Base-by-base conservation (phyloP, 2,329 filamentous ascomycete genomes). In the Diplodia mutila region DNA sequence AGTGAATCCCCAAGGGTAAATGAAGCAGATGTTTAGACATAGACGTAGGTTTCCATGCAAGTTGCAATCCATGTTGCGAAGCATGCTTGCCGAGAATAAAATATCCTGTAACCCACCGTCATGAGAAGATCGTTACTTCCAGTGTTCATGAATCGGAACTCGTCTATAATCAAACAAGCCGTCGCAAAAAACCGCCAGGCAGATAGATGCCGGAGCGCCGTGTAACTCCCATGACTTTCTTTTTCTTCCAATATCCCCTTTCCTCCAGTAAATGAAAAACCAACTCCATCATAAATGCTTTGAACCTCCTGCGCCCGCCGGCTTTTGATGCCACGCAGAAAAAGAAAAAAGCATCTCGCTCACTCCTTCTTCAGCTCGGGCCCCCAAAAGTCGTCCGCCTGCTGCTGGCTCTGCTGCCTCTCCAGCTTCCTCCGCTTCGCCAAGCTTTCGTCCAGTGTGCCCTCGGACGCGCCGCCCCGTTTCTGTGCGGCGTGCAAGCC, bases 401-500 rank as follows among this genome's bases (percentile, higher is more conserved):
- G 79, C 70, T 82, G 85, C 65, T 79, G 70, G 61, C 74, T 79
- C 69, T 76, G 76, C 72, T 84, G 81, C 29, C 81, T 73, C 37
- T 78, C 80, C 70, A 80, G 39, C 71, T 81, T 84, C 71, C 80
- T 75, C 74, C 77, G 78, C 77, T 82, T 82, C 29, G 78, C 80
- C 67, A 80, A 79, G 25, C 71, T 75, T 70, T 80, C 80, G 65
- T 80, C 80, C 34, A 83, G 67, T 32, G 73, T 71, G n/a, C 72
- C 77, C 1, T 76, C 78, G 0, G 77, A 77, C 7, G 66, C 59
- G 18, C 67, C 67, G 3, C 61, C 67, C 57, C 80, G 72, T 73
- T 83, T 87, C 72, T 89, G 85, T 23, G 87, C 86, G 70, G 85
- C 85, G 73, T 91, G 89, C 61, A 91, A 80, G 57, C 88, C 88